Evolutionary conservation across 768 basidiomycete species (phyloP).

Genomic region (Leccinellum luteum): DNA sequence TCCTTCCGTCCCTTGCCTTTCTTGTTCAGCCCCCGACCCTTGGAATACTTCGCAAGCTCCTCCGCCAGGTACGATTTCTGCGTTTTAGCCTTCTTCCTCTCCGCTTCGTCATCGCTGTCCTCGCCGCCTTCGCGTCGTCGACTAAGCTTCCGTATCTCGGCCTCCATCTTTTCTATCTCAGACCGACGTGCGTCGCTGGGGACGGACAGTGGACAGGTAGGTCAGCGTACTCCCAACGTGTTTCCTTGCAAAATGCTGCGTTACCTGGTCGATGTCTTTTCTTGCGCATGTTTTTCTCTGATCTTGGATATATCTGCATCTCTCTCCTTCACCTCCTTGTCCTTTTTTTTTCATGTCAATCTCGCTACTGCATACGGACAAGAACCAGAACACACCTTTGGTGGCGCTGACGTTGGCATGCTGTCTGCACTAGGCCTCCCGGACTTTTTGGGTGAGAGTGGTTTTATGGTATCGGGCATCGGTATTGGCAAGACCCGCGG

Average conservation of each 20-base stretch:
- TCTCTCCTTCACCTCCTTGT: conserved; percentile 23
- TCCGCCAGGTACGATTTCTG: conserved; percentile 70
- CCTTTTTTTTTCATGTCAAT: not conserved
- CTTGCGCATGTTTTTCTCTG: conserved; percentile 70
- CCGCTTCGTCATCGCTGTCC: conserved; percentile 63
- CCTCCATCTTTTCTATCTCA: conserved; percentile 87
- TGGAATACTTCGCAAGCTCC: conserved; percentile 79
- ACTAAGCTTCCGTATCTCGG: conserved; percentile 76
- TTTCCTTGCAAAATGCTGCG: not conserved
- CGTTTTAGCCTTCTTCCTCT: conserved; percentile 55
- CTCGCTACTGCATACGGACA: not conserved
- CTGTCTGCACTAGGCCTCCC: not conserved
- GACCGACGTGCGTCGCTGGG: conserved; percentile 61
- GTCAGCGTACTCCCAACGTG: not conserved
- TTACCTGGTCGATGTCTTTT: conserved; percentile 63
- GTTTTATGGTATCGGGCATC: conserved; percentile 8
- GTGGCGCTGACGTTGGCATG: not conserved
- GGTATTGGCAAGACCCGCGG: conserved; percentile 2
- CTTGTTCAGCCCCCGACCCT: conserved; percentile 55
- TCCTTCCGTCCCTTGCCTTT: conserved; percentile 63
- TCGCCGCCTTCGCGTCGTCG: conserved; percentile 53
- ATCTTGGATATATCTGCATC: conserved; percentile 62
- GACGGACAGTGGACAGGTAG: not conserved
- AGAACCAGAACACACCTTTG: conserved; percentile 17
- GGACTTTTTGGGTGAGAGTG: not conserved